phyloP scores from a whole-genome alignment of 1,139 yeast genomes.

The Saccharomyces hybrid region DNA sequence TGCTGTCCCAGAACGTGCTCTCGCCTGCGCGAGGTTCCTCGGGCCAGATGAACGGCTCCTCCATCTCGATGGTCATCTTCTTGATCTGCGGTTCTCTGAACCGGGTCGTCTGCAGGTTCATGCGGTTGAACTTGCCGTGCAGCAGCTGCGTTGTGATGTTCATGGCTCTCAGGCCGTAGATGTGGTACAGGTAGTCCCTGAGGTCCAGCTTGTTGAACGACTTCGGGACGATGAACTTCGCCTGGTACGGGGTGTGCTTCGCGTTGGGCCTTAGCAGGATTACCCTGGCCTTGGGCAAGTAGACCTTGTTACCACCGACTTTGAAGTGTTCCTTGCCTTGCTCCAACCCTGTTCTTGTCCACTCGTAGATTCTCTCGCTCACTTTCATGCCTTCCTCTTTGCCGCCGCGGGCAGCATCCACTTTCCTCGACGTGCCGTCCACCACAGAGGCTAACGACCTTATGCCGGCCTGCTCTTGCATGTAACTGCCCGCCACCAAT shows the following conservation, averaged over 20 bases:
- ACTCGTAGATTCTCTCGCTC: slow-evolving; percentile 30
- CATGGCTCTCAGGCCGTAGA: slow-evolving; percentile 81
- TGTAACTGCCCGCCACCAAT: neutral
- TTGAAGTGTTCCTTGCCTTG: slow-evolving; percentile 70
- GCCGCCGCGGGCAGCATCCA: neutral
- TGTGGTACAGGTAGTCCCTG: slow-evolving; percentile 81
- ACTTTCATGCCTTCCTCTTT: slow-evolving; percentile 7
- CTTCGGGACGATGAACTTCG: slow-evolving; percentile 86
- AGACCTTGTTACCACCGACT: slow-evolving; percentile 64
- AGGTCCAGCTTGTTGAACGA: slow-evolving; percentile 84
- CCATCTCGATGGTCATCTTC: slow-evolving; percentile 93
- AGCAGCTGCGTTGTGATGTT: slow-evolving; percentile 79
- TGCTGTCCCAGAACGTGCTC: slow-evolving; percentile 34
- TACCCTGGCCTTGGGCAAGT: slow-evolving; percentile 78
- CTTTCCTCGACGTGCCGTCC: neutral
- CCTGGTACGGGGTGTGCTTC: slow-evolving; percentile 91
- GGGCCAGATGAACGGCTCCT: slow-evolving; percentile 92
- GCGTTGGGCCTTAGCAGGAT: slow-evolving; percentile 81
- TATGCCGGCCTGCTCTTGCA: neutral
- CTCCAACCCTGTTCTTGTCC: slow-evolving; percentile 50
- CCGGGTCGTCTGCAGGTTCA: slow-evolving; percentile 57
- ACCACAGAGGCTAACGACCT: neutral
- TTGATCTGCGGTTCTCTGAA: slow-evolving; percentile 75
- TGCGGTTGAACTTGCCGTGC: slow-evolving; percentile 62
- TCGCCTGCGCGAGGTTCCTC: slow-evolving; percentile 46